Evolutionary conservation across 176 grass and related monocot species (phyloP).

Genomic region (Avena insularis): DNA sequence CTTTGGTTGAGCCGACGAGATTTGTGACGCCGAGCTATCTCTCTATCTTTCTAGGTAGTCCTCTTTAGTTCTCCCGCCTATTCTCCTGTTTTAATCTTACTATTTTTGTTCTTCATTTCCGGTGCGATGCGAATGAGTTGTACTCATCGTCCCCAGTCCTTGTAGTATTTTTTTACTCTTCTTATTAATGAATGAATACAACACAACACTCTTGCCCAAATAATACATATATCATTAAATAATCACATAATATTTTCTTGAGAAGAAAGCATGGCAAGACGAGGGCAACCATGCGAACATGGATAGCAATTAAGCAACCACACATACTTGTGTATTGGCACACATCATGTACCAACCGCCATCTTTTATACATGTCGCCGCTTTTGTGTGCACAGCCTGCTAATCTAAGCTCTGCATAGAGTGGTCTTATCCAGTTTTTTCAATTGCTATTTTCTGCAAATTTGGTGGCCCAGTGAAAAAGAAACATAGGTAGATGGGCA

Average conservation of each 20-base stretch:
- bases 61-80: background rate
- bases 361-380: background rate
- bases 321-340: background rate
- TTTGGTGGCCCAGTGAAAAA: constrained; percentile 24
- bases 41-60: background rate
- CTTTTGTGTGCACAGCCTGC: background rate
- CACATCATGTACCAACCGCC: background rate
- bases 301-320: constrained; percentile 15
- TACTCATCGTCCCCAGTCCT: background rate
- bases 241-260: background rate
- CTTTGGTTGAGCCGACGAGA: background rate
- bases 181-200: background rate
- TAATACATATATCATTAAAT: background rate
- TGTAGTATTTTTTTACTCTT: background rate
- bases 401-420: constrained; percentile 2
- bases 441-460: background rate
- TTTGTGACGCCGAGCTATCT: background rate
- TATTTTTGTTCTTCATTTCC: background rate
- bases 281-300: background rate
- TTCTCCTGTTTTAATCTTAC: background rate
- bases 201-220: background rate
- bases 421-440: background rate
- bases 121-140: background rate
- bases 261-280: background rate
- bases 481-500: background rate